Percentiles rank a stretch among this genome's conserved stretches.
Evolutionary conservation across 306 rosid species (phyloP).

Genomic region (Vigna unguiculata): DNA sequence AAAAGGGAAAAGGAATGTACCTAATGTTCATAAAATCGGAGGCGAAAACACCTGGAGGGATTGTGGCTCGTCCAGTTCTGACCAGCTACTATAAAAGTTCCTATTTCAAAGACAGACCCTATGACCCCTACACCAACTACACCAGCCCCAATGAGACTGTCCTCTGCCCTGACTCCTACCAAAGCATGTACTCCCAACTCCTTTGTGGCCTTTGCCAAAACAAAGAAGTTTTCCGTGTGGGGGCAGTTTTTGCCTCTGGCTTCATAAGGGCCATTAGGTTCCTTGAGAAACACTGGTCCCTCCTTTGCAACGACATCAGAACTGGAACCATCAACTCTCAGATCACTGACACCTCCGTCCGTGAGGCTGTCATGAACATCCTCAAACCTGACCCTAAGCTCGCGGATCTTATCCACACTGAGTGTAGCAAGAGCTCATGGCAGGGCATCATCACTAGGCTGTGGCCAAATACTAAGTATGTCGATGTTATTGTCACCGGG

Average conservation of each 20-base stretch:
- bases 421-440: constrained; percentile 76
- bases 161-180: constrained; percentile 91
- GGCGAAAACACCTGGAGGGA: constrained; percentile 86
- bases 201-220: constrained; percentile 88
- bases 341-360: constrained; percentile 63
- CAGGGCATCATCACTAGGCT: constrained; percentile 83
- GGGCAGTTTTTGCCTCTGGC: constrained; percentile 98
- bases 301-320: constrained; percentile 72
- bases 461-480: constrained; percentile 96
- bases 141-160: constrained; percentile 94
- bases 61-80: constrained; percentile 90
- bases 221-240: constrained; percentile 80
- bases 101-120: constrained; percentile 75
- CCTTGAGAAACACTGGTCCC: constrained; percentile 79
- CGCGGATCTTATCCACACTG: constrained; percentile 64
- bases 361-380: constrained; percentile 64
- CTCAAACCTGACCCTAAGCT: constrained; percentile 74
- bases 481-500: constrained; percentile 98
- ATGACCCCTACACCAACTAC: constrained; percentile 96
- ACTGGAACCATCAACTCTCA: constrained; percentile 63
- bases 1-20: constrained; percentile 98
- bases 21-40: constrained; percentile 94
- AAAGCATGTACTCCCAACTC: constrained; percentile 92
- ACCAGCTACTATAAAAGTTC: constrained; percentile 94
- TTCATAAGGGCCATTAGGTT: constrained; percentile 88